phyloP scores from a whole-genome alignment of 2,329 filamentous ascomycete species.

The Pseudogymnoascus sp. region DNA sequence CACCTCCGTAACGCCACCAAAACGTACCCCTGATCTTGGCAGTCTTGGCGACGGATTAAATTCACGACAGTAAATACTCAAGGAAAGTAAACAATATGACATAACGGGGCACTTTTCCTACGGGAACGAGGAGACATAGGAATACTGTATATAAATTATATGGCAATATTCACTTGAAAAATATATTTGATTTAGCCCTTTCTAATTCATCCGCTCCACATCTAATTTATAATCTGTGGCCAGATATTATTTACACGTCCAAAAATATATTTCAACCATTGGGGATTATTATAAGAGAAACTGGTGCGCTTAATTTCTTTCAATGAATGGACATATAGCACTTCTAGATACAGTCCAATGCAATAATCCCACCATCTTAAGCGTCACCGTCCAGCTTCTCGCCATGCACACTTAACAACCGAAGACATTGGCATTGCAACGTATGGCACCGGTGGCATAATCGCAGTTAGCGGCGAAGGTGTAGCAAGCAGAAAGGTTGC shows the following conservation, averaged over 20 bases:
- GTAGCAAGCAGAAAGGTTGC: neutral
- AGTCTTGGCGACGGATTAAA: neutral
- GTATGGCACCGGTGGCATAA: neutral
- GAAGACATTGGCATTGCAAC: neutral
- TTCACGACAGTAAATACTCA: neutral
- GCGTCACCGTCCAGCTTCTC: neutral
- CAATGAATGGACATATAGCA: neutral
- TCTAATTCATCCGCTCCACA: too few species aligned
- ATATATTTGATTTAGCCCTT: neutral
- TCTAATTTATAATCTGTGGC: too few species aligned
- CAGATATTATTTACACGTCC: too few species aligned
- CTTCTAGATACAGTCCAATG: neutral
- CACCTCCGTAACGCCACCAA: neutral
- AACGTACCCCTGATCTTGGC: neutral
- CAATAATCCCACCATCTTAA: neutral
- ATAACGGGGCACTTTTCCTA: neutral
- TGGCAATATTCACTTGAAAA: neutral
- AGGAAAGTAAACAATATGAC: neutral
- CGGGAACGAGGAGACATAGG: neutral
- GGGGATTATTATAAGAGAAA: neutral
- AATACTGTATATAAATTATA: neutral
- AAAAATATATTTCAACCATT: too few species aligned
- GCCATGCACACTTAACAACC: neutral
- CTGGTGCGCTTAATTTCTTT: neutral
- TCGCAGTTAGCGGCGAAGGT: neutral